A percentile compares a stretch with the other conserved stretches of the same genome.
Conservation (phyloP, 305 asterid genomes). For the Salvia sclarea region DNA sequence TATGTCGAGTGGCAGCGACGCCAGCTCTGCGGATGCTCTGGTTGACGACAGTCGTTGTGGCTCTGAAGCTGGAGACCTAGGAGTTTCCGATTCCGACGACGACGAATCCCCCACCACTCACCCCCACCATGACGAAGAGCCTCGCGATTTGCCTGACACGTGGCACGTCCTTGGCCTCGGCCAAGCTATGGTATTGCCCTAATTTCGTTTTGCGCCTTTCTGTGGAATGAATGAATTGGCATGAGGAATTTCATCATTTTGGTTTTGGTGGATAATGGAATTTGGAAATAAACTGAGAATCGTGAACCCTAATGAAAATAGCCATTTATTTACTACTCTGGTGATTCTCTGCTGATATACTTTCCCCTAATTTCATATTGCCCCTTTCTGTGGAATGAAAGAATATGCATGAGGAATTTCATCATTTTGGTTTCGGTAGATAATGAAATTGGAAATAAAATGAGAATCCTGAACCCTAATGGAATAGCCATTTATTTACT, state of each 20-base stretch:
- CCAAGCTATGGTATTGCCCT: slow-evolving; percentile 98
- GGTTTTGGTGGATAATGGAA: not conserved
- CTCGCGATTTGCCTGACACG: slow-evolving; percentile 53
- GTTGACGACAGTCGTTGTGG: slow-evolving; percentile 20
- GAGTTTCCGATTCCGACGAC: slow-evolving; percentile 53
- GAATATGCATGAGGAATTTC: too few relatives aligned
- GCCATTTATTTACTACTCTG: too few relatives aligned
- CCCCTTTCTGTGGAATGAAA: too few relatives aligned
- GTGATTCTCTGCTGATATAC: too few relatives aligned
- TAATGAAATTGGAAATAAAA: not conserved
- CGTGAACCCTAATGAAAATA: too few relatives aligned
- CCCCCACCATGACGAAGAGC: slow-evolving; percentile 26
- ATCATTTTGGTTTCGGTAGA: not conserved
- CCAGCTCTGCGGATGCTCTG: slow-evolving; percentile 33
- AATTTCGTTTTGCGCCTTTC: too few relatives aligned
- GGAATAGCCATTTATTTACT: not conserved
- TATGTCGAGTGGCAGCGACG: slow-evolving; percentile 43
- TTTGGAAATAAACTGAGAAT: not conserved
- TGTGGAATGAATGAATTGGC: not conserved
- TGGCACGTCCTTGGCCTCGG: slow-evolving; percentile 97
- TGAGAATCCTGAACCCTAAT: not conserved
- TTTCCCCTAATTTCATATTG: too few relatives aligned
- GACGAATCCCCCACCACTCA: slow-evolving; percentile 38
- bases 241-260: not conserved
- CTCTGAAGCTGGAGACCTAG: slow-evolving; percentile 42